Evolutionary conservation across 2,329 filamentous ascomycete genomes (phyloP).

Genomic region (Xylariaceae sp.): DNA sequence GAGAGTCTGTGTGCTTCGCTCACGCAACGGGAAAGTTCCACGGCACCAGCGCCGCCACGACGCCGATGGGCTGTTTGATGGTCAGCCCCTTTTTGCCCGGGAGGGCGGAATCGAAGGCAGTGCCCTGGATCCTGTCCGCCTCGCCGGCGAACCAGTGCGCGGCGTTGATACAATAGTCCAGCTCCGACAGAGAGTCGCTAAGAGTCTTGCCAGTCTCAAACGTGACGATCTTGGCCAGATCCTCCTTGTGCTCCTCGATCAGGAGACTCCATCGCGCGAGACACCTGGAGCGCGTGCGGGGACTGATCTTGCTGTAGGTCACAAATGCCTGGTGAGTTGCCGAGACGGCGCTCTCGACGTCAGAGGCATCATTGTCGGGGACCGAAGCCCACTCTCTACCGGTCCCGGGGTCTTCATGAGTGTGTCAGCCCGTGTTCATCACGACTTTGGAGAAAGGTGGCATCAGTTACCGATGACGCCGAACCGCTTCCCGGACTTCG

Average conservation of each 20-base stretch:
- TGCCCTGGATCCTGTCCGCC: too few species aligned
- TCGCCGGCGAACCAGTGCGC: too few species aligned
- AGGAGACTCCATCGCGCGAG: slow-evolving; percentile 58
- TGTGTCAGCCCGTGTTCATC: background rate
- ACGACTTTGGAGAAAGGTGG: background rate
- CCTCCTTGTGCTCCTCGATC: slow-evolving; percentile 53
- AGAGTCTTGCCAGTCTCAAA: too few species aligned
- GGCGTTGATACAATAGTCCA: background rate
- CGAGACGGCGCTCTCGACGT: slow-evolving; percentile 54
- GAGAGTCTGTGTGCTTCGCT: too few species aligned
- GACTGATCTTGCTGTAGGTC: slow-evolving; percentile 50
- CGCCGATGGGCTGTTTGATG: slow-evolving; percentile 67
- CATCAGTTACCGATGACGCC: slow-evolving; percentile 40
- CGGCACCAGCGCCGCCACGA: slow-evolving; percentile 60
- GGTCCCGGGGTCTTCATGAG: slow-evolving; percentile 35
- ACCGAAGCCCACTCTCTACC: slow-evolving; percentile 33
- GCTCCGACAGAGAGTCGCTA: background rate
- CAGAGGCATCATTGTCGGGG: slow-evolving; percentile 41
- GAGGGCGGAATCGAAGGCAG: too few species aligned
- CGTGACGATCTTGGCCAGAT: too few species aligned
- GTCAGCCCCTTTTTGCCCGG: slow-evolving; percentile 61
- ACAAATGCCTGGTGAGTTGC: slow-evolving; percentile 54
- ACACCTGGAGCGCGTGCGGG: slow-evolving; percentile 52
- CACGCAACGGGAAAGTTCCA: slow-evolving; percentile 62
- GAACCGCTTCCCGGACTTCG: slow-evolving; percentile 49